Conservation (phyloP, 306 rosid genomes). For the Sesbania bispinosa region DNA sequence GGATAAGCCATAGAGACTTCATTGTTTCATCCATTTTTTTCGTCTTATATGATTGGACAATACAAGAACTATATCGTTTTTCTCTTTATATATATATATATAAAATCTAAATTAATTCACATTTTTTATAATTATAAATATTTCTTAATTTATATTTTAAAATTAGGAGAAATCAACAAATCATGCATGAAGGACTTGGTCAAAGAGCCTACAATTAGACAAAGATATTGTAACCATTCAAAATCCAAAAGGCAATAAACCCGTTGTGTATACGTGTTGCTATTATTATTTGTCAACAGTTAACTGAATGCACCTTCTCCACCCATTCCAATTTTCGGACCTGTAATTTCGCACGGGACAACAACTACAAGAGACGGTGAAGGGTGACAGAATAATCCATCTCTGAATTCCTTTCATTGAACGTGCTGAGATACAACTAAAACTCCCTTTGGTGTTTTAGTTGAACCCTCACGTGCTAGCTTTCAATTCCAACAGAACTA, state of each 20-base stretch:
- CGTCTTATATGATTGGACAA: no score
- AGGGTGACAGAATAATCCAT: not conserved
- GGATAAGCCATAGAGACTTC: no score
- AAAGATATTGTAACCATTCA: not conserved
- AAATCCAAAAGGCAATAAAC: not conserved
- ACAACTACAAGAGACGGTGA: slow-evolving; percentile 23
- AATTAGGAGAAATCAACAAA: no score
- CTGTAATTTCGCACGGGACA: slow-evolving; percentile 29
- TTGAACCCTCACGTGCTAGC: slow-evolving; percentile 13
- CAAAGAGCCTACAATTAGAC: slow-evolving; percentile 14
- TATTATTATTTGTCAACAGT: no score
- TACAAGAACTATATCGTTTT: no score
- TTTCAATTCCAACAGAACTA: not conserved
- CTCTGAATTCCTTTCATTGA: slow-evolving; percentile 21
- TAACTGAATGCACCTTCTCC: slow-evolving; percentile 28
- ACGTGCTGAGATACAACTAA: not conserved
- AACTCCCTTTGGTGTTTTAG: slow-evolving; percentile 23
- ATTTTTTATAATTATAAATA: no score
- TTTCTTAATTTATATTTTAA: no score
- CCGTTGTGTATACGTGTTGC: no score
- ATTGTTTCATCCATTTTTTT: no score
- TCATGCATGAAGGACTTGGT: no score
- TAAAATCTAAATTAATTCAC: no score
- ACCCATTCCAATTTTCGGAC: slow-evolving; percentile 22
- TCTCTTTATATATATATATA: no score